Base-by-base conservation (phyloP, 2,329 filamentous ascomycete species). In the Aaosphaeria pasadenensis region DNA sequence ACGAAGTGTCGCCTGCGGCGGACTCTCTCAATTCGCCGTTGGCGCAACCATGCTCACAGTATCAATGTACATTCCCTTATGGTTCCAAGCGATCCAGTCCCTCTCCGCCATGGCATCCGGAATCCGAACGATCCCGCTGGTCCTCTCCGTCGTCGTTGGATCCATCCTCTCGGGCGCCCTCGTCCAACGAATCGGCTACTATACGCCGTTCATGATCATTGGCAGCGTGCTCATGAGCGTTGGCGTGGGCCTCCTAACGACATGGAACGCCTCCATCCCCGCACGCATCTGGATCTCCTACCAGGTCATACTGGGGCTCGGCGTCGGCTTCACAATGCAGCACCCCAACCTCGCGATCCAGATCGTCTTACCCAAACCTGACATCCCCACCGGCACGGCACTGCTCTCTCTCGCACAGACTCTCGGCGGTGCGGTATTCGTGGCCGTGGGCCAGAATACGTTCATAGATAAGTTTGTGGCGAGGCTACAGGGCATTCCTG, bases 81-180 rank as follows among this genome's bases (percentile, higher is more conserved):
- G 71, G 75, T 77, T 71, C 64, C 73, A 77, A 51, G 75, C 74
- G 4, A 74, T 77, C 62, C 72, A 75, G 48, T 67, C 67, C 7
- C 66, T 64, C 1, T 66, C 65, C 1, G 72, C 75, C 1, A 67
- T 72, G 50, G 63, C 71, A 39, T 75, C 73, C 7, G 75, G 74
- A 6, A 73, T 77, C 49, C 67, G 68, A 50, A 73, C 71, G 42
- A 66, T 77, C 7, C 74, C 75, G 1, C 64, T 77, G 46, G 68
- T 77, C 13, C 64, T 77, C 5, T 66, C 66, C 9, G 63, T 74
- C 4, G 72, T 77, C 17, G 47, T 75, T 32, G 56, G 69, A 29
- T 72, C 71, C 24, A 64, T 76, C 35, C 35, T 72, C 28, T 63
- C 63, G 5, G 74, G 74, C 29, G 64, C 56, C n/a, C 42, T 69